Evolutionary conservation across 306 rosid genomes (phyloP).

Genomic region (Trifolium repens): DNA sequence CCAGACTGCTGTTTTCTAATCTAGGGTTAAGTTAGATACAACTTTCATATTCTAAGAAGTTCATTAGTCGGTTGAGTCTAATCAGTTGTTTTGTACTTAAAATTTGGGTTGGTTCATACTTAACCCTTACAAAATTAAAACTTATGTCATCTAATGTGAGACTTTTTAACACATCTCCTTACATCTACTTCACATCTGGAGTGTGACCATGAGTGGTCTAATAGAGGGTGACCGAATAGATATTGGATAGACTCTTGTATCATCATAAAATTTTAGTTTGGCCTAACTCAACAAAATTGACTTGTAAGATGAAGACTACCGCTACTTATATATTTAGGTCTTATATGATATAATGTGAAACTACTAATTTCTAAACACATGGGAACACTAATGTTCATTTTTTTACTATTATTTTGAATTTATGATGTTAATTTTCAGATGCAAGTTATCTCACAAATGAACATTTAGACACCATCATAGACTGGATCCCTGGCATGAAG

Average conservation of each 20-base stretch:
- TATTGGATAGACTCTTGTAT: no score
- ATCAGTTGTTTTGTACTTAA: neutral
- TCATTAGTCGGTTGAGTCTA: no score
- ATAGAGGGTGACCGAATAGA: no score
- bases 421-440: conserved; percentile 36
- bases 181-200: neutral
- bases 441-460: conserved; percentile 44
- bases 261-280: no score
- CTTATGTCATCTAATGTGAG: neutral
- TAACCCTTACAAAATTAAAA: neutral
- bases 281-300: no score
- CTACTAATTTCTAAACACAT: neutral
- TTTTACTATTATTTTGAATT: neutral
- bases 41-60: no score
- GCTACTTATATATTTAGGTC: no score
- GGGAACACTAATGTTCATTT: neutral
- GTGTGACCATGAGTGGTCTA: neutral
- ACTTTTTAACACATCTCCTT: neutral
- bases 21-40: no score
- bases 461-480: conserved; percentile 43
- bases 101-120: no score
- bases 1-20: no score
- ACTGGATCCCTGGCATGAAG: conserved; percentile 57
- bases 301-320: no score
- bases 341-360: no score